Evolutionary conservation across 257 asterid species (phyloP), one percentile per base, ranked within the genome.

Genomic region (Cruciata laevipes): DNA sequence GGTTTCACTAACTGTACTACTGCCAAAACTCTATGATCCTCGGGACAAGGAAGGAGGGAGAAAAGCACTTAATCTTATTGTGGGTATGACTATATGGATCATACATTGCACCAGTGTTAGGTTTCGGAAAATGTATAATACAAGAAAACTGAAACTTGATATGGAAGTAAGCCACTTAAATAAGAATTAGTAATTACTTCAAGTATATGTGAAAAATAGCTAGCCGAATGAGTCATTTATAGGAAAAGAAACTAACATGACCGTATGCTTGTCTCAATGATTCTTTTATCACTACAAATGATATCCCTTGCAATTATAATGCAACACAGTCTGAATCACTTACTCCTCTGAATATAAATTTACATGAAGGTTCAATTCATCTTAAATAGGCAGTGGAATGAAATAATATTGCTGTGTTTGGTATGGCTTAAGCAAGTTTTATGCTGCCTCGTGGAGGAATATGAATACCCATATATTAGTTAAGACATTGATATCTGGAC

Each of bases 1-100:
- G 13, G 25, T 73, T 21, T 60, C 33, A 63, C 30, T 56, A 47
- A 71, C 56, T 31, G 32, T 57, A 71, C 44, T 33, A 63, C 49
- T 23, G 66, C 20, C 18, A 21, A 44, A 13, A 66, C 12, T 11
- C 14, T 8, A 38, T 9, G 12, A 17, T 5, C 61, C 21, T 30
- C 47, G 8, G 38, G 25, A 5, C 11, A 37, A 17, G 25, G 42
- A 33, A 24, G 14, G 20, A 63, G 31, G n/a, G 7, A 47, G 20
- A 47, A 18, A 53, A 8, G 60, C 55, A 47, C 20, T 47, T 17
- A 47, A 47, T 47, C 7, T 47, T 47, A 47, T 42, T 42, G 51
- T 13, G 51, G 51, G 18, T 42, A 42, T 8, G 42, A 37, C 42
- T 37, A 37, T 37, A 37, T 37, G 42, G 13, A 37, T 37, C 16